Conservation (phyloP, 805 yeast species). For the Pichia cabralensis region DNA sequence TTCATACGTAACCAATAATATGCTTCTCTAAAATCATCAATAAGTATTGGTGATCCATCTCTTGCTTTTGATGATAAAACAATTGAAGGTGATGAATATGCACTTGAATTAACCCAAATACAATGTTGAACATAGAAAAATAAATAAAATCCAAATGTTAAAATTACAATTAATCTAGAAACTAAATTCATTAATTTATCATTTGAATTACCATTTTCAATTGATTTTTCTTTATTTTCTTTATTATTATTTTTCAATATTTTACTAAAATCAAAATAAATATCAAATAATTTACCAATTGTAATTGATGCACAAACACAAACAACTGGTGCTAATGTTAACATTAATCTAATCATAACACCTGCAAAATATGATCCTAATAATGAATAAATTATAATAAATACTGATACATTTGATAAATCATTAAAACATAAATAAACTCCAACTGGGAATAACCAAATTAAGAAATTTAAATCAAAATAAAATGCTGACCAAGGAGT, state of each 20-base stretch:
- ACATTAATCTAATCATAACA: conserved; percentile 96
- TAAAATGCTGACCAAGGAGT: conserved; percentile 99
- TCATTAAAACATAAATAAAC: conserved; percentile 86
- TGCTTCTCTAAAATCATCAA: conserved; percentile 98
- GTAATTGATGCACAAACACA: conserved; percentile 92
- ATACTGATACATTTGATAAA: conserved; percentile 82
- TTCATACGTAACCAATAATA: conserved; percentile 98
- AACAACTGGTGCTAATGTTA: conserved; percentile 91
- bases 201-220: conserved; percentile 13
- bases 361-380: conserved; percentile 96
- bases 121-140: conserved; percentile 83
- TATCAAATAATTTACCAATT: conserved; percentile 71
- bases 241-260: conserved; percentile 9
- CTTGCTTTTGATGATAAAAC: conserved; percentile 76
- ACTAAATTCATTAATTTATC: conserved; percentile 22
- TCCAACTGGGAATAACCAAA: conserved; percentile 99
- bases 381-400: conserved; percentile 86
- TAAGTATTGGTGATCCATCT: conserved; percentile 76
- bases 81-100: conserved; percentile 96
- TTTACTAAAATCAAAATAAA: conserved; percentile 55
- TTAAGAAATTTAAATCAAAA: conserved; percentile 84
- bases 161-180: conserved; percentile 54
- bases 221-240: conserved; percentile 8
- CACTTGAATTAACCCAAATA: conserved; percentile 94
- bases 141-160: conserved; percentile 65